phyloP scores from a whole-genome alignment of 2,329 filamentous ascomycete genomes.

The Coniochaeta ligniaria region DNA sequence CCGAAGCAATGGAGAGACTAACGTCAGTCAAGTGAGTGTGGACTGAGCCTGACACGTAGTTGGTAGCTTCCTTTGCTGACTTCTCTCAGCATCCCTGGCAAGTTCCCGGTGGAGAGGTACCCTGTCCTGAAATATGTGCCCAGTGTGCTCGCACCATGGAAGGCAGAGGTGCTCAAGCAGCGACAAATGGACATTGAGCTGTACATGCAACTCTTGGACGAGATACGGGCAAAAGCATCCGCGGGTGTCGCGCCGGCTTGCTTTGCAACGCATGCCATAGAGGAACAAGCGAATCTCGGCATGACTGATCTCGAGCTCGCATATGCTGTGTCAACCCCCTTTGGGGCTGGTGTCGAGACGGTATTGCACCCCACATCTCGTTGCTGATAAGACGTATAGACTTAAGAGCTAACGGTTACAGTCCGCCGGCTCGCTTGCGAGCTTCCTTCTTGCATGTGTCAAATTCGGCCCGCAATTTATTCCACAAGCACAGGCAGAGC shows the following conservation, averaged over 20 bases:
- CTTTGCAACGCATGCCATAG: conserved; percentile 34
- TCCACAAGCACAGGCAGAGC: conserved; percentile 29
- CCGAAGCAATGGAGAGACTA: conserved; percentile 33
- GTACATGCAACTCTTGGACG: conserved; percentile 31
- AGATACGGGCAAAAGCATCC: conserved; percentile 25
- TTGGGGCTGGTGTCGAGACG: conserved; percentile 36
- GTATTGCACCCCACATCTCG: conserved; percentile 15
- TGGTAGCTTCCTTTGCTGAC: neutral
- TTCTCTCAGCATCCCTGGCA: conserved; percentile 21
- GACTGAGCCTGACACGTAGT: neutral
- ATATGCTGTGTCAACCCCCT: conserved; percentile 35
- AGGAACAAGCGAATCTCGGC: conserved; percentile 29
- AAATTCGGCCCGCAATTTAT: conserved; percentile 43
- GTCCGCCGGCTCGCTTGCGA: conserved; percentile 40
- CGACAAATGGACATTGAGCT: conserved; percentile 23
- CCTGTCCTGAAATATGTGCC: conserved; percentile 31
- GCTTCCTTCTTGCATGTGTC: conserved; percentile 44
- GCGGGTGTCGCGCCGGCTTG: conserved; percentile 26
- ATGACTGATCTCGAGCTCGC: conserved; percentile 35
- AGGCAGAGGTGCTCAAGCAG: conserved; percentile 27
- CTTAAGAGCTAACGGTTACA: conserved; percentile 20
- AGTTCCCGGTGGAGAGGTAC: conserved; percentile 32
- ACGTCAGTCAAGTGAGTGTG: conserved; percentile 31
- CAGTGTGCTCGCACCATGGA: conserved; percentile 30
- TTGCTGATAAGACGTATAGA: neutral